Evolutionary conservation across 2,329 filamentous ascomycete genomes (phyloP).

Genomic region (Leptographium procerum): DNA sequence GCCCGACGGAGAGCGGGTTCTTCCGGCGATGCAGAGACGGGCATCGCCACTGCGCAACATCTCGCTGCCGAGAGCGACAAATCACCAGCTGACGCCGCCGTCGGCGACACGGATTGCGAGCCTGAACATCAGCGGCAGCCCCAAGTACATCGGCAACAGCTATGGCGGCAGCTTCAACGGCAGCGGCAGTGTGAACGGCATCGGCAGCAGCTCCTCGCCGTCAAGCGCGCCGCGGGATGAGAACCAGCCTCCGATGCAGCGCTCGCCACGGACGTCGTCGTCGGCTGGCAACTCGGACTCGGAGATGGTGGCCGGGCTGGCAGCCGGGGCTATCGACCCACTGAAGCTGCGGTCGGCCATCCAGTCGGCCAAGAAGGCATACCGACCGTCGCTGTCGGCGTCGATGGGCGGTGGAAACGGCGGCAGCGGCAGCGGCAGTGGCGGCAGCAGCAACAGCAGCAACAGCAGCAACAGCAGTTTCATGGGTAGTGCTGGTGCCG

Average conservation of each 20-base stretch:
- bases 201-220: not conserved
- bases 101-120: constrained; percentile 20
- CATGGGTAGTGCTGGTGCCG: too few species aligned
- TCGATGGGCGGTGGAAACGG: too few species aligned
- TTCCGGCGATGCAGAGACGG: constrained; percentile 11
- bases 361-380: constrained; percentile 36
- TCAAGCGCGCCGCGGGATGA: constrained; percentile 27
- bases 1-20: not conserved
- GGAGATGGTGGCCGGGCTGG: constrained; percentile 28
- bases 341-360: constrained; percentile 44
- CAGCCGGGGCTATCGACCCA: constrained; percentile 35
- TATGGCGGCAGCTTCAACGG: not conserved
- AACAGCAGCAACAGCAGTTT: too few species aligned
- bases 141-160: constrained; percentile 17
- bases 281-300: not conserved
- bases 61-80: constrained; percentile 35
- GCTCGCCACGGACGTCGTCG: constrained; percentile 8
- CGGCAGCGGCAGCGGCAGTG: too few species aligned
- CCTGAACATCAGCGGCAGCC: constrained; percentile 14
- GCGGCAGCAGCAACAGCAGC: too few species aligned
- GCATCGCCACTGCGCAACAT: constrained; percentile 36
- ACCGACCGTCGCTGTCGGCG: constrained; percentile 27
- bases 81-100: constrained; percentile 35
- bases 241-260: constrained; percentile 31
- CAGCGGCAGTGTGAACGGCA: not conserved